Evolutionary conservation across 495 filamentous ascomycete species (phyloP), one percentile per base, ranked within the genome.

Genomic region (Hyaloscypha hepaticicola): DNA sequence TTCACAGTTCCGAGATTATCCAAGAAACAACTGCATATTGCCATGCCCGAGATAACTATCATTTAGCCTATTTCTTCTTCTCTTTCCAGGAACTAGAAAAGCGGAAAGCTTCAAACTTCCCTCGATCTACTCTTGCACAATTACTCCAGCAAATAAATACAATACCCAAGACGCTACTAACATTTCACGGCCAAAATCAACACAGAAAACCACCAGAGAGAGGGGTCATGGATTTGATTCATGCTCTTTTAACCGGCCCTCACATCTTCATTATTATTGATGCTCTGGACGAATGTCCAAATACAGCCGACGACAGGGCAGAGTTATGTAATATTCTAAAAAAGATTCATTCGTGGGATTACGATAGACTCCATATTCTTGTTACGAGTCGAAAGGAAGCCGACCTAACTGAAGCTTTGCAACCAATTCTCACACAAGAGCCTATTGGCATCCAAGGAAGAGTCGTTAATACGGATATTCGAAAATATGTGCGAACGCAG

Each of bases 61-160:
- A 12, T n/a, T n/a, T 61, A 19, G 26, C 33, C 38, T 75, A 69
- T 55, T 79, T 72, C 45, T 72, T 72, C 57, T 77, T 77, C 41
- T 64, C 72, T 49, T 76, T 74, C 38, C 64, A 59, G 11, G 64
- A 75, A 28, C 22, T n/a, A 33, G 58, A 67, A 14, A 69, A 69
- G 38, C 70, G 70, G 52, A 53, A 12, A 3, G 21, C 21, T 4
- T 4, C 3, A 3, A 59, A 21, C 12, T 4, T 59, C 3, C 19
- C 12, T 19, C 56, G 31, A 25, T 45, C 29, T 6, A 33, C 8
- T 27, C 55, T 34, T 16, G 56, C 6, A 5, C 52, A 55, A 25
- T 5, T 26, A 19, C 5, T 8, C 26, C 24, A 26, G 25, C 7
- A 26, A 22, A 26, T 7, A 8, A 26, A 28, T 3, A 19, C 16